Evolutionary conservation across 192 early-diverging fungal genomes (phyloP).

Genomic region (Podila verticillata): DNA sequence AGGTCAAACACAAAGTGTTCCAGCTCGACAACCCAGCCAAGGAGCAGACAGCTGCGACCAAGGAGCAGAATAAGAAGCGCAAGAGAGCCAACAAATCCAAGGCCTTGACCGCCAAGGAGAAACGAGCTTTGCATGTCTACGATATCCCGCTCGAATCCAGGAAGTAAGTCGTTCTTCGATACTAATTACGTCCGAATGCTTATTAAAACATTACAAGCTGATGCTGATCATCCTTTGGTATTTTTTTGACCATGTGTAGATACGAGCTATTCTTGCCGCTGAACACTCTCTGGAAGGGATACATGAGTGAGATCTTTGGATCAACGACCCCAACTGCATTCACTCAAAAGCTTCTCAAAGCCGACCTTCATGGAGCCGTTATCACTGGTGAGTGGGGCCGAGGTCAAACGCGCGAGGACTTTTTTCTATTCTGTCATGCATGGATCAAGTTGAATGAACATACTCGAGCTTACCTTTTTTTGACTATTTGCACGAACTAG

Average conservation of each 20-base stretch:
- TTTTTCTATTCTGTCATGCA: background rate
- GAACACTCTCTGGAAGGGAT: conserved; percentile 79
- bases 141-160: conserved; percentile 69
- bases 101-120: conserved; percentile 70
- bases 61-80: conserved; percentile 29
- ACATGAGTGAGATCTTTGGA: conserved; percentile 73
- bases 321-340: conserved; percentile 20
- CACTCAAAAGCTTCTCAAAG: conserved; percentile 72
- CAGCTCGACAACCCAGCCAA: conserved; percentile 62
- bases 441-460: background rate
- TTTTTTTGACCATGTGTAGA: conserved; percentile 12
- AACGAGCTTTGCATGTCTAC: conserved; percentile 66
- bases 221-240: background rate
- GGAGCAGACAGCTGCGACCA: conserved; percentile 20
- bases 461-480: background rate
- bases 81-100: conserved; percentile 59
- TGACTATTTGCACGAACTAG: conserved; percentile 27
- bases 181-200: too few relatives aligned
- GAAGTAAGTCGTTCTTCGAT: conserved; percentile 48
- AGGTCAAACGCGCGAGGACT: background rate
- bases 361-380: conserved; percentile 87
- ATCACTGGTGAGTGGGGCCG: conserved; percentile 67
- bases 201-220: background rate
- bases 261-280: conserved; percentile 78
- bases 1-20: conserved; percentile 63